Evolutionary conservation across 805 yeast species (phyloP), one percentile per base, ranked within the genome.

Genomic region (Schwanniomyces polymorphus): DNA sequence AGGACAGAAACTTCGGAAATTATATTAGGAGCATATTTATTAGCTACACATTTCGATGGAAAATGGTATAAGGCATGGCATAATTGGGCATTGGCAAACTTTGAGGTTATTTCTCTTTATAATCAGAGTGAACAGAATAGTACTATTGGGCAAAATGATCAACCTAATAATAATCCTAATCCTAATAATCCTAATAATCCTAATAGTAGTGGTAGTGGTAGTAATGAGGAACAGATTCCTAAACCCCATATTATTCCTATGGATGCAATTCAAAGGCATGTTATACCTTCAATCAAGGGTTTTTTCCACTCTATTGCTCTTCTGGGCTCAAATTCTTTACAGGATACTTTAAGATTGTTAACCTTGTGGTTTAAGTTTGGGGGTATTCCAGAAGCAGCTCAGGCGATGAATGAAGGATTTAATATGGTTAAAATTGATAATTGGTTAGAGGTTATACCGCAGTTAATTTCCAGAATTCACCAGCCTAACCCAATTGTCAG

Each of bases 61-160:
- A 79, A 81, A 21, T 94, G 99, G 97, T 94, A 94, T 60, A 94
- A 95, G 61, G 99, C 98, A 14, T 95, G 99, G 99, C 99, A 94
- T 64, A 92, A 91, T 61, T 94, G 99, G 99, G 99, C 99, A 0
- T 74, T 95, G 60, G 97, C 98, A 0, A 94, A 95, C 65, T 94
- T 91, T 63, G 97, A 94, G 62, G 98, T 92, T 1, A 86, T 92
- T 17, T 86, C 97, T 0, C 74, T 86, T 25, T 70, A 76, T 59
- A 62, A 68, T 2, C 71, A 64, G 46, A 64, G 57, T 44, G 56
- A 53, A 16, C 57, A 57, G 27, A 49, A 48, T n/a, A 65, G 58
- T 12, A 60, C 55, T 10, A 57, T 64, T 57, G 70, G 63, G 31
- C 70, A 61, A 42, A 63, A 59, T 43, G 72, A 65, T 5, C 60